Conservation (phyloP, 2,329 filamentous ascomycete species). For the Beauveria pseudobassiana region DNA sequence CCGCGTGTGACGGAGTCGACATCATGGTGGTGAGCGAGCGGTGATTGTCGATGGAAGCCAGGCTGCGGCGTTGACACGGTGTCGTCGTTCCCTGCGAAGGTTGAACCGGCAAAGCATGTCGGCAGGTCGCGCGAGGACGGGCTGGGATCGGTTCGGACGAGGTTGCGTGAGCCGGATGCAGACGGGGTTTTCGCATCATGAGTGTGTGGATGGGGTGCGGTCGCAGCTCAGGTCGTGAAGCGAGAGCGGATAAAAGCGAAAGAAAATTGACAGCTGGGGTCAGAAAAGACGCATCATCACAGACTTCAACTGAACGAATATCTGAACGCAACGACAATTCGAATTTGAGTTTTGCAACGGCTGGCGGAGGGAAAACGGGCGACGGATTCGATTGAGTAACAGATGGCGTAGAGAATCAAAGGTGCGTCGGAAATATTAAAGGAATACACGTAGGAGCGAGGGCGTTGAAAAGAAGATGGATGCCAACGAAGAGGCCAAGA, state of each 20-base stretch:
- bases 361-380: background rate
- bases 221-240: background rate
- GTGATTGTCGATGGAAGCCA: background rate
- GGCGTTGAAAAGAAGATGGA: background rate
- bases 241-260: background rate
- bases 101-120: background rate
- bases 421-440: background rate
- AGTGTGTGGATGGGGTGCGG: background rate
- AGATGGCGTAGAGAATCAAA: background rate
- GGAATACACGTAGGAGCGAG: background rate
- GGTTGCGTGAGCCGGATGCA: background rate
- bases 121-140: background rate
- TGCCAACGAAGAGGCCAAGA: background rate
- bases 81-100: background rate
- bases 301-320: background rate
- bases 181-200: constrained; percentile 5
- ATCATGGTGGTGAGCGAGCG: background rate
- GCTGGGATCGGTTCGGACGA: background rate
- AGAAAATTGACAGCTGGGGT: background rate
- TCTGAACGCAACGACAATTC: background rate
- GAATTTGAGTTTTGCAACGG: background rate
- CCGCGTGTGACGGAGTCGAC: background rate
- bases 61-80: background rate
- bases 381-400: background rate
- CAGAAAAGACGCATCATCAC: background rate